Conservation (phyloP, 2,329 filamentous ascomycete genomes). For the Pseudopithomyces maydicus region DNA sequence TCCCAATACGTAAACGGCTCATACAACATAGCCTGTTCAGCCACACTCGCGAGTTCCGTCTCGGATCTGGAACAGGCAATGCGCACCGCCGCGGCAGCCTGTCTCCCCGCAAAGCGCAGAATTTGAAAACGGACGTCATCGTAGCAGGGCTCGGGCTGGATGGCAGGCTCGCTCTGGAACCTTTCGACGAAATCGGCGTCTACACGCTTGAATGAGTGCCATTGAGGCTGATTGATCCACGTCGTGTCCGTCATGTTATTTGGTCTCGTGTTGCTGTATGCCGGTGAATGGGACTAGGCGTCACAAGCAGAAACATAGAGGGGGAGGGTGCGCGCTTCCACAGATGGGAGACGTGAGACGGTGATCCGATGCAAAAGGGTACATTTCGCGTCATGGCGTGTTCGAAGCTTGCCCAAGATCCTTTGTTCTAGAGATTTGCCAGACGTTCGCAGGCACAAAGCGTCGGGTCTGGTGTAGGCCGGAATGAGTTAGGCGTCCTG, state of each 20-base stretch:
- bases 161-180: not conserved
- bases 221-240: not conserved
- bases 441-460: not conserved
- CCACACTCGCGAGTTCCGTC: not conserved
- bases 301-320: not conserved
- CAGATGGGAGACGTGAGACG: not conserved
- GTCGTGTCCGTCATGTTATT: not conserved
- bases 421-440: not conserved
- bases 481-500: not conserved
- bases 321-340: not conserved
- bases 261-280: not conserved
- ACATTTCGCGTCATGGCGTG: not conserved
- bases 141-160: not conserved
- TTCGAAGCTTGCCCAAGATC: not conserved
- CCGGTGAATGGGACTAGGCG: not conserved
- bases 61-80: slow-evolving; percentile 12
- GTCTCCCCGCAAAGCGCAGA: slow-evolving; percentile 16
- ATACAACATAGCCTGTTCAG: slow-evolving; percentile 13
- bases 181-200: not conserved
- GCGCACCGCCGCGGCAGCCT: slow-evolving; percentile 17
- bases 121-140: not conserved
- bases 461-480: not conserved
- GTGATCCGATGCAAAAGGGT: not conserved
- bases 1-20: slow-evolving; percentile 36
- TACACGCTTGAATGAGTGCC: not conserved